Conservation (phyloP, 2,329 filamentous ascomycete species). For the Venturia effusa region DNA sequence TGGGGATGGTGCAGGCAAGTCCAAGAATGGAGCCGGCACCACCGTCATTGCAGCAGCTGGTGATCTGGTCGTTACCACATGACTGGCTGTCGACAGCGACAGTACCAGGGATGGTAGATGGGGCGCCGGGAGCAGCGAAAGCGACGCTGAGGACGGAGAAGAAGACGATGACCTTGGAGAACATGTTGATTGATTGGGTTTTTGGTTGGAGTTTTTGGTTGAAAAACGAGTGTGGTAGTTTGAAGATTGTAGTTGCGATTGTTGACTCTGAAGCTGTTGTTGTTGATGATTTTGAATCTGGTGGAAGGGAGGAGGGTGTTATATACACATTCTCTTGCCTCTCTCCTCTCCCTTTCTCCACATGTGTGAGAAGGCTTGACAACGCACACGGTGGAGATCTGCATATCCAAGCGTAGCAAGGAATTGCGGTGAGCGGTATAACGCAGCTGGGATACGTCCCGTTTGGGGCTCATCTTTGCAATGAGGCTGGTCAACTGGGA, state of each 20-base stretch:
- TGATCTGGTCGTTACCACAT: background rate
- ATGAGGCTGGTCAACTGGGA: background rate
- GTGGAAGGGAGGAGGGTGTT: background rate
- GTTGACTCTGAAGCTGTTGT: background rate
- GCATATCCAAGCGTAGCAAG: background rate
- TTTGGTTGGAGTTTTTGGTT: constrained; percentile 2
- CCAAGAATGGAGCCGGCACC: background rate
- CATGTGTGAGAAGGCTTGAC: background rate
- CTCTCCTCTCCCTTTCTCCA: background rate
- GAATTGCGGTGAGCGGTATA: background rate
- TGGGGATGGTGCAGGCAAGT: background rate
- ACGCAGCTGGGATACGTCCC: background rate
- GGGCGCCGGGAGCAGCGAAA: background rate
- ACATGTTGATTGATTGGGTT: constrained; percentile 3
- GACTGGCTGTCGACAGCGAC: background rate
- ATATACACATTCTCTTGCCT: background rate
- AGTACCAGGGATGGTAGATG: background rate
- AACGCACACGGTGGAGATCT: background rate
- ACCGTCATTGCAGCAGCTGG: background rate
- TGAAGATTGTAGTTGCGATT: background rate
- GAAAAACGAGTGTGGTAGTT: background rate
- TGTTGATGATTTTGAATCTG: background rate
- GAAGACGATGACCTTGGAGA: background rate
- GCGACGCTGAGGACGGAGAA: constrained; percentile 4
- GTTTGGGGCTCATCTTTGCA: background rate